phyloP scores from a whole-genome alignment of 352 stramenopile species.

The Pythium brassicae region DNA sequence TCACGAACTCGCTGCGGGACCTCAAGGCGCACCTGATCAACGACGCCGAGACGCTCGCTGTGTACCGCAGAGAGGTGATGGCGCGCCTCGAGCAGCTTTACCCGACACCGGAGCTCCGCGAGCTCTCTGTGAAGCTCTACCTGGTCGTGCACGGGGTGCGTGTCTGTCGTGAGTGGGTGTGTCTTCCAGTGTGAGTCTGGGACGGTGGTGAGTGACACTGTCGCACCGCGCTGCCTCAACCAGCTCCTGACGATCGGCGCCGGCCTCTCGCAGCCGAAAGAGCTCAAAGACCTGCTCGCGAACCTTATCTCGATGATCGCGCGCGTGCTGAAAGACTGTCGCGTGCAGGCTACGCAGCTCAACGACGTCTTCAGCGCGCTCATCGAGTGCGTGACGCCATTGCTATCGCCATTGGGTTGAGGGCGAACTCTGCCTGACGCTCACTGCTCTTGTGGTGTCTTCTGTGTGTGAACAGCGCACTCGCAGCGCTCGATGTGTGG shows the following conservation, averaged over 20 bases:
- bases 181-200: not conserved
- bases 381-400: slow-evolving; percentile 36
- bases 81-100: slow-evolving; percentile 19
- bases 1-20: slow-evolving; percentile 67
- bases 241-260: slow-evolving; percentile 67
- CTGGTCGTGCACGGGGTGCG: slow-evolving; percentile 52
- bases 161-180: not conserved
- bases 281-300: slow-evolving; percentile 64
- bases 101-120: slow-evolving; percentile 14
- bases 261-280: slow-evolving; percentile 69
- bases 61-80: slow-evolving; percentile 47
- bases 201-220: not conserved
- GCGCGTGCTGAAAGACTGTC: slow-evolving; percentile 57
- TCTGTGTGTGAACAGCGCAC: slow-evolving; percentile 20
- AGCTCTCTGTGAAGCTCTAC: slow-evolving; percentile 52
- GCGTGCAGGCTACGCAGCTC: slow-evolving; percentile 30
- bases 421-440: too few species aligned
- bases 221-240: too few species aligned
- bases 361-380: slow-evolving; percentile 60
- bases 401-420: too few species aligned
- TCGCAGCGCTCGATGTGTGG: slow-evolving; percentile 63
- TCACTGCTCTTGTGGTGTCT: slow-evolving; percentile 1
- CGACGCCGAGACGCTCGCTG: slow-evolving; percentile 50
- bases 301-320: slow-evolving; percentile 59
- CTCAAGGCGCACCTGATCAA: slow-evolving; percentile 77